phyloP scores from a whole-genome alignment of 1,284 basidiomycete species.

The Pterulicium gracile region DNA sequence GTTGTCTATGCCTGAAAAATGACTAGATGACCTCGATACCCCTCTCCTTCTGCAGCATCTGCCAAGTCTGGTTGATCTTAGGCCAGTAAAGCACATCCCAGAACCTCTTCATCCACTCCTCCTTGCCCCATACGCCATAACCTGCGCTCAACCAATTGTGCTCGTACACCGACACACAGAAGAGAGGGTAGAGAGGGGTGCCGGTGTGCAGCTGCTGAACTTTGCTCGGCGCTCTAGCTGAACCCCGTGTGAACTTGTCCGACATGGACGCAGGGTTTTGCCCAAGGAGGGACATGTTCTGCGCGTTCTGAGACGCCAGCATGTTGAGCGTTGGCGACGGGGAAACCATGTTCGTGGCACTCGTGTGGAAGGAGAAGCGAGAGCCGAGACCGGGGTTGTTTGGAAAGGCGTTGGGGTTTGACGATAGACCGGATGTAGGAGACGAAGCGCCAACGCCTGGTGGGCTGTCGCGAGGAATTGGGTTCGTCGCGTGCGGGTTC shows the following conservation, averaged over 20 bases:
- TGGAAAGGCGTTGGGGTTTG: conserved; percentile 8
- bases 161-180: conserved; percentile 83
- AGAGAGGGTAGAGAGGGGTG: conserved; percentile 61
- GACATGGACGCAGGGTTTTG: neutral
- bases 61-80: conserved; percentile 33
- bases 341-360: conserved; percentile 17
- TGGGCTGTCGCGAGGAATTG: neutral
- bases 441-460: neutral
- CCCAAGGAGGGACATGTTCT: conserved; percentile 12
- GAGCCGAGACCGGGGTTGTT: conserved; percentile 20
- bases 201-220: conserved; percentile 23
- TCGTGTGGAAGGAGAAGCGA: conserved; percentile 15
- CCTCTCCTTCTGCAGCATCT: neutral
- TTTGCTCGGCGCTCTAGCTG: neutral
- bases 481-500: neutral
- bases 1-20: too few species aligned
- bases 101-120: conserved; percentile 82
- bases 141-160: conserved; percentile 85
- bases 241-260: neutral
- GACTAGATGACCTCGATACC: neutral
- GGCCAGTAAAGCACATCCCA: conserved; percentile 87
- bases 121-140: conserved; percentile 92
- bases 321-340: conserved; percentile 15
- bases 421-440: neutral
- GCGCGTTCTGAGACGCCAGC: conserved; percentile 12